Conservation (phyloP, 1,284 basidiomycete genomes). For the Ceratobasidium sp. region DNA sequence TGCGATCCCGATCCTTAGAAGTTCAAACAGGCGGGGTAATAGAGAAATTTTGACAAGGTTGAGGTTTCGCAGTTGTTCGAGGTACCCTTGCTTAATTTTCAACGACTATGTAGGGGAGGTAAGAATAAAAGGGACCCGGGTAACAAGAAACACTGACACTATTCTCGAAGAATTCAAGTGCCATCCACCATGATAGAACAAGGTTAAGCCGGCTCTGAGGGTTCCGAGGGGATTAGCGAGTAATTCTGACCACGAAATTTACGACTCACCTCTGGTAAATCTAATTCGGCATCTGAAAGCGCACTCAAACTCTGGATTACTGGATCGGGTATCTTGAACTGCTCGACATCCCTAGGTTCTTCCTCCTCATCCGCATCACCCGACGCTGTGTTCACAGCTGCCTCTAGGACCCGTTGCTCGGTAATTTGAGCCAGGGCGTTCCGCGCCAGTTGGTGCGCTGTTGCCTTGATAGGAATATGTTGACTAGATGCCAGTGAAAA, state of each 20-base stretch:
- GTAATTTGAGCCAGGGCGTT: slow-evolving; percentile 32
- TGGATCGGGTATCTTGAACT: slow-evolving; percentile 1
- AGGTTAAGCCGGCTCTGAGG: slow-evolving; percentile 74
- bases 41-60: slow-evolving; percentile 76
- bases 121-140: slow-evolving; percentile 19
- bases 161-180: slow-evolving; percentile 88
- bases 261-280: not conserved
- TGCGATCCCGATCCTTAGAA: slow-evolving; percentile 75
- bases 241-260: too few species aligned
- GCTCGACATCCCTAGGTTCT: not conserved
- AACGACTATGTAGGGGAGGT: slow-evolving; percentile 69
- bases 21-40: slow-evolving; percentile 80
- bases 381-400: slow-evolving; percentile 3
- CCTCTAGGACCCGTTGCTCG: slow-evolving; percentile 39
- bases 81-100: slow-evolving; percentile 83
- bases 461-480: slow-evolving; percentile 18
- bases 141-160: slow-evolving; percentile 70
- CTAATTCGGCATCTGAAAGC: not conserved
- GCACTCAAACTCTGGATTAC: slow-evolving; percentile 10
- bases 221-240: slow-evolving; percentile 58
- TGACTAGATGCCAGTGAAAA: slow-evolving; percentile 13
- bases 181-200: slow-evolving; percentile 91
- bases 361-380: not conserved
- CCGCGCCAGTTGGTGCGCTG: slow-evolving; percentile 30
- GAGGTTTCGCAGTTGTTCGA: slow-evolving; percentile 84